Evolutionary conservation across 2,329 filamentous ascomycete species (phyloP).

Genomic region (Bipolaris victoriae): DNA sequence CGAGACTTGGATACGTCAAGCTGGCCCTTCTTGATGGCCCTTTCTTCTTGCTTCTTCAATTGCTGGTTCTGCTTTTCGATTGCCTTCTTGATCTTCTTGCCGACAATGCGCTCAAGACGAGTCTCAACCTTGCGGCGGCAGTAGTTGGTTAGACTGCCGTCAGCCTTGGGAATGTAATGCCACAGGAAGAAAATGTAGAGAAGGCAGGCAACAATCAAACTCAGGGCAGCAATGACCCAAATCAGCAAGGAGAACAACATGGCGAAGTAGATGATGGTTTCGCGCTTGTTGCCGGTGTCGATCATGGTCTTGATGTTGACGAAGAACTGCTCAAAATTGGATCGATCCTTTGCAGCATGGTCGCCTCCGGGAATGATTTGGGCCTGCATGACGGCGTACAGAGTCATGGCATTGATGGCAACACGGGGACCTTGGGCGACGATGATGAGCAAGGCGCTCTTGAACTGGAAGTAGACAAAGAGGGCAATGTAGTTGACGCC

Average conservation of each 20-base stretch:
- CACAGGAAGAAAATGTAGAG: conserved; percentile 90
- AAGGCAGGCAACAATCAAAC: conserved; percentile 73
- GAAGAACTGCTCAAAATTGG: conserved; percentile 77
- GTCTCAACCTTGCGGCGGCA: conserved; percentile 92
- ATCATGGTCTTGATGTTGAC: conserved; percentile 78
- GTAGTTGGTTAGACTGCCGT: conserved; percentile 82
- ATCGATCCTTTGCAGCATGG: conserved; percentile 64
- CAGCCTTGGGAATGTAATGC: conserved; percentile 83
- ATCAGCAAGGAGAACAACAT: conserved; percentile 93
- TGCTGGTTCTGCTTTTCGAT: conserved; percentile 74
- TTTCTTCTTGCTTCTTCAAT: conserved; percentile 52
- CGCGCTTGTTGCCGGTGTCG: conserved; percentile 70
- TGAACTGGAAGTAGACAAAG: conserved; percentile 86
- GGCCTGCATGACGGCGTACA: conserved; percentile 81
- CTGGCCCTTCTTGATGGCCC: conserved; percentile 55
- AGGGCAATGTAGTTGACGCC: conserved; percentile 88
- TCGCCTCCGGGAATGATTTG: conserved; percentile 70
- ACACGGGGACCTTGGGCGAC: conserved; percentile 92
- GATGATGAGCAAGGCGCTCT: conserved; percentile 82
- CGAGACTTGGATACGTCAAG: conserved; percentile 32
- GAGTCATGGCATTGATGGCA: conserved; percentile 85
- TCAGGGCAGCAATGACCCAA: conserved; percentile 81
- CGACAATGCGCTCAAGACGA: conserved; percentile 82
- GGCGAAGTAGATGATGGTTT: conserved; percentile 81
- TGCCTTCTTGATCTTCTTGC: conserved; percentile 85